phyloP scores from a whole-genome alignment of 208 protist genomes.

The Porcisia deanei region DNA sequence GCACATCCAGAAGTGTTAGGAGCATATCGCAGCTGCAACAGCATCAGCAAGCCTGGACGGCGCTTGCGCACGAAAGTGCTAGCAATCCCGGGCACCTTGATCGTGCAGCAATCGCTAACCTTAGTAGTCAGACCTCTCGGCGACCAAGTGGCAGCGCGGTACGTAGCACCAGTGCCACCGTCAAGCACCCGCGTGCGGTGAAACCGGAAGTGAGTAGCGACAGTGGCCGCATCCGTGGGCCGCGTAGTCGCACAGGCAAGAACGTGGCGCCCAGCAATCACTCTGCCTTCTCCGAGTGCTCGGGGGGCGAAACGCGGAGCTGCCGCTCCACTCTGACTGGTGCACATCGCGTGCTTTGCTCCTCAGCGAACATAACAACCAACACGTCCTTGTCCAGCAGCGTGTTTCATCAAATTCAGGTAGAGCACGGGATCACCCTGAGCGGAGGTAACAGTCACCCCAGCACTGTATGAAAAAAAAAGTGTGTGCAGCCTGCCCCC shows the following conservation, averaged over 20 bases:
- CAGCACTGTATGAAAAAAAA: neutral
- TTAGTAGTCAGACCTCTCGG: slow-evolving; percentile 25
- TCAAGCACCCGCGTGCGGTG: slow-evolving; percentile 47
- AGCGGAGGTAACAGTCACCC: slow-evolving; percentile 15
- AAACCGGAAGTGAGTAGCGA: slow-evolving; percentile 39
- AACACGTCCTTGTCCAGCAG: slow-evolving; percentile 53
- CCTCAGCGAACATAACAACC: slow-evolving; percentile 44
- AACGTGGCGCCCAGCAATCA: slow-evolving; percentile 67
- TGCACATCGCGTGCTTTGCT: slow-evolving; percentile 40
- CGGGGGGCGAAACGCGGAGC: slow-evolving; percentile 79
- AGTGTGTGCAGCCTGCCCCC: neutral
- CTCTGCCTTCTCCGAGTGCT: slow-evolving; percentile 89
- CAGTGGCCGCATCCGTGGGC: slow-evolving; percentile 35
- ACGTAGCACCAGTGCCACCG: slow-evolving; percentile 34
- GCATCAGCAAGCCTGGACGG: slow-evolving; percentile 20
- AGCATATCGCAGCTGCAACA: slow-evolving; percentile 17
- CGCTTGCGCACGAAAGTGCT: slow-evolving; percentile 20
- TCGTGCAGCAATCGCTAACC: slow-evolving; percentile 29
- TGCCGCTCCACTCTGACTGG: slow-evolving; percentile 47
- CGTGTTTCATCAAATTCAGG: slow-evolving; percentile 29
- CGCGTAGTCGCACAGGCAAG: slow-evolving; percentile 57
- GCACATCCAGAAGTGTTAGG: neutral
- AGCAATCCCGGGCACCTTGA: slow-evolving; percentile 31
- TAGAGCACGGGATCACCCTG: slow-evolving; percentile 13
- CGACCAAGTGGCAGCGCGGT: slow-evolving; percentile 23